Conservation (phyloP, 768 basidiomycete genomes). For the Megacollybia marginata region DNA sequence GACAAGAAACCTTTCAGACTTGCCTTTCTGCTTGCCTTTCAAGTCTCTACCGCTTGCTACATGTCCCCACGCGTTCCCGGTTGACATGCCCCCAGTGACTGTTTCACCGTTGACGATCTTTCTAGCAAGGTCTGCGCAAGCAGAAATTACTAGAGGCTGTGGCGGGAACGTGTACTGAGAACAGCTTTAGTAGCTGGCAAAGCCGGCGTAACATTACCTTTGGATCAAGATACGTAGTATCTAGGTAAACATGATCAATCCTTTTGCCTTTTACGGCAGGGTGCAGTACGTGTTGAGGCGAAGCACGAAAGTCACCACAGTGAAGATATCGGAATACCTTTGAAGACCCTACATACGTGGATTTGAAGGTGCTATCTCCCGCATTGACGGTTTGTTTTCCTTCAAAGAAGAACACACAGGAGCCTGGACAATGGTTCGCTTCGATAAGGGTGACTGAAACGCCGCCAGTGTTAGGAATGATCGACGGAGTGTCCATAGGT, state of each 20-base stretch:
- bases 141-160: constrained; percentile 88
- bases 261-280: constrained; percentile 74
- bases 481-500: constrained; percentile 68
- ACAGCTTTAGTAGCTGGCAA: neutral
- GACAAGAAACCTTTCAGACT: constrained; percentile 39
- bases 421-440: constrained; percentile 98
- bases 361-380: constrained; percentile 75
- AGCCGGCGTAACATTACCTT: constrained; percentile 35
- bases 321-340: constrained; percentile 84
- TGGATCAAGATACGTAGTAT: constrained; percentile 93
- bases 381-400: constrained; percentile 85
- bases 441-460: constrained; percentile 92
- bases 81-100: neutral
- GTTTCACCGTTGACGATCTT: constrained; percentile 40
- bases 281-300: constrained; percentile 80
- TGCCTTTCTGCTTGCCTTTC: constrained; percentile 30
- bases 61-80: neutral
- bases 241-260: constrained; percentile 86
- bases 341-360: constrained; percentile 60
- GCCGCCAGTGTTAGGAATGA: constrained; percentile 77
- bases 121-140: constrained; percentile 79
- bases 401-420: constrained; percentile 90
- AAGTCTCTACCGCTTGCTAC: too few relatives aligned
- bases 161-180: constrained; percentile 83
- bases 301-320: constrained; percentile 91